Percentiles rank a stretch among this genome's conserved stretches.
Conservation (phyloP, 441 rosid species). For the Populus hybrid region DNA sequence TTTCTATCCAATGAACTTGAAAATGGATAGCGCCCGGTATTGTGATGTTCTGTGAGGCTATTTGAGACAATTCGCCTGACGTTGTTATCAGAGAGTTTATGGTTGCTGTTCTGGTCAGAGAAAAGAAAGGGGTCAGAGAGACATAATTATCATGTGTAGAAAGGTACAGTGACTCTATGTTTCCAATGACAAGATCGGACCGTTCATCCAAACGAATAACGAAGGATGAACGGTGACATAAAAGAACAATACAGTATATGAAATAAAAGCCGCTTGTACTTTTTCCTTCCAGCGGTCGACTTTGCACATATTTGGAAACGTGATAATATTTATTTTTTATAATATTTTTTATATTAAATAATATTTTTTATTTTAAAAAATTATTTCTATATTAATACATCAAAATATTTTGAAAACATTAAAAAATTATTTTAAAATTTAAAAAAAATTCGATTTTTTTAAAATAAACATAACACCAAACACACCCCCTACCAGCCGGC, state of each 20-base stretch:
- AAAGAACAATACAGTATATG: not conserved
- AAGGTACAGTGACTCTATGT: not conserved
- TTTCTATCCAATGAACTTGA: too few species aligned
- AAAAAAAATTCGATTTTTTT: too few species aligned
- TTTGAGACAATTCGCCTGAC: slow-evolving; percentile 29
- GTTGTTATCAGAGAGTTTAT: slow-evolving; percentile 19
- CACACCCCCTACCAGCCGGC: slow-evolving; percentile 11
- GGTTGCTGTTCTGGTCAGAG: slow-evolving; percentile 28
- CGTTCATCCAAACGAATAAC: slow-evolving; percentile 14
- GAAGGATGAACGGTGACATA: not conserved
- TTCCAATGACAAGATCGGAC: slow-evolving; percentile 18
- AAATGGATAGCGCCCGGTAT: not conserved
- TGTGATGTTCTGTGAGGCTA: slow-evolving; percentile 16
- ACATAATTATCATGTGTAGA: slow-evolving; percentile 34
- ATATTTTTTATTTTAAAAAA: too few species aligned
- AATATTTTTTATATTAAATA: too few species aligned
- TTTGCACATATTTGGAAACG: not conserved
- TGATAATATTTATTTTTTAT: too few species aligned
- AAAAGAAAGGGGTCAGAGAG: slow-evolving; percentile 19
- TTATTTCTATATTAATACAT: too few species aligned
- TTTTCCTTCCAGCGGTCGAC: slow-evolving; percentile 18
- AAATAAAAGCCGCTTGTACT: slow-evolving; percentile 22
- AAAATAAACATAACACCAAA: too few species aligned
- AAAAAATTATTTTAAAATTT: too few species aligned
- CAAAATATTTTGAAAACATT: too few species aligned